These are phyloP conservation scores for Aureobasidium subglaciale DNA, from an alignment of 2,329 filamentous ascomycete species.

Conservation along the genomic window DNA sequence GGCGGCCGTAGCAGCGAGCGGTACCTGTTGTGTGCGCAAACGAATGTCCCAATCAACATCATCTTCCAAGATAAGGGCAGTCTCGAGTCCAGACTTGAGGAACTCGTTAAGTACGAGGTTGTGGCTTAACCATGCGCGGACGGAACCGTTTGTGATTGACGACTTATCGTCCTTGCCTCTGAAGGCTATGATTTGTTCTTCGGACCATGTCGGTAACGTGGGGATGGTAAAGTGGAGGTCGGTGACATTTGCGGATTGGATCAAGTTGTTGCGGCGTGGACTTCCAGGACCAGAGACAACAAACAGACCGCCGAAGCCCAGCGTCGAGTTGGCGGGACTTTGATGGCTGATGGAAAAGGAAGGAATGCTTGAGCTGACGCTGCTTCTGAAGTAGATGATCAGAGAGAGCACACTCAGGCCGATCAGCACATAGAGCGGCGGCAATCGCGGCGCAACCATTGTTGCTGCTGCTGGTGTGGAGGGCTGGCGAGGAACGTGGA, in stretches of 20 bases:
- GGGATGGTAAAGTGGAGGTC: constrained; percentile 33
- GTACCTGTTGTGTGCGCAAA: constrained; percentile 36
- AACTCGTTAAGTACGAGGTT: constrained; percentile 34
- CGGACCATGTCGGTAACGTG: constrained; percentile 31
- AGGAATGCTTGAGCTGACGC: background rate
- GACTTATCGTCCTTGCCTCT: constrained; percentile 25
- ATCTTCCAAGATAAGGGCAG: constrained; percentile 39
- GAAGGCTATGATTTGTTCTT: constrained; percentile 27
- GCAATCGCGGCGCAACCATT: constrained; percentile 6
- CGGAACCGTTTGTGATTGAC: constrained; percentile 30
- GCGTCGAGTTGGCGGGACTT: constrained; percentile 7
- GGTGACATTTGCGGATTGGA: constrained; percentile 34
- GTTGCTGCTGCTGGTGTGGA: background rate
- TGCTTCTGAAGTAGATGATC: constrained; percentile 10
- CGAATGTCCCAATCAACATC: constrained; percentile 42
- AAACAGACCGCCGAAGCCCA: constrained; percentile 32
- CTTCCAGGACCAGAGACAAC: constrained; percentile 32
- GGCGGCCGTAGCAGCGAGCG: constrained; percentile 33
- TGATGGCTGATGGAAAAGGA: constrained; percentile 1
- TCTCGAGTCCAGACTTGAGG: constrained; percentile 35
- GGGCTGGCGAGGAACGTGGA: background rate
- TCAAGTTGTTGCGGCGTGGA: constrained; percentile 28
- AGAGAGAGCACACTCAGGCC: constrained; percentile 7
- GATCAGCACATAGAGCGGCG: constrained; percentile 12
- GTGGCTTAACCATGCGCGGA: constrained; percentile 37